Conservation (phyloP, 2,329 filamentous ascomycete genomes). For the Cordyceps cicadae region DNA sequence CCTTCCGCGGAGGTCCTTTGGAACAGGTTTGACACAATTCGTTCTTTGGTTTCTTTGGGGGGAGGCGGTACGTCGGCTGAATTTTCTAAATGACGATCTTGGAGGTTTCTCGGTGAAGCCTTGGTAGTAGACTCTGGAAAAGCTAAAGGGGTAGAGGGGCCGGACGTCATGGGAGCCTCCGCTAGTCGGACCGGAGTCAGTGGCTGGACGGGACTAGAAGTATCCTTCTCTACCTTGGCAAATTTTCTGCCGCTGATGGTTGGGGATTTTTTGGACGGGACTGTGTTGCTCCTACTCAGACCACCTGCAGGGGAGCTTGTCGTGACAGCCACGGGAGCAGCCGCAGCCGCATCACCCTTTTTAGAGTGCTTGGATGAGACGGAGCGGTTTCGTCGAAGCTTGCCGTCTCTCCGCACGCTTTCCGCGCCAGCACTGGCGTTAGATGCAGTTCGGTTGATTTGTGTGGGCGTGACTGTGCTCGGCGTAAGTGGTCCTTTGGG, state of each 20-base stretch:
- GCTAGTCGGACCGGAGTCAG: slow-evolving; percentile 25
- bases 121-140: background rate
- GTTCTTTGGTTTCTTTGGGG: slow-evolving; percentile 48
- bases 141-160: background rate
- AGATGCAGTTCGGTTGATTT: slow-evolving; percentile 68
- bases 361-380: slow-evolving; percentile 83
- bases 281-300: slow-evolving; percentile 69
- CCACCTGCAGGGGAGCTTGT: slow-evolving; percentile 45
- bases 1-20: slow-evolving; percentile 55
- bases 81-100: slow-evolving; percentile 38
- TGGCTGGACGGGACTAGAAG: slow-evolving; percentile 29
- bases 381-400: slow-evolving; percentile 79
- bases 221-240: slow-evolving; percentile 31
- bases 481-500: slow-evolving; percentile 38
- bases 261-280: slow-evolving; percentile 84
- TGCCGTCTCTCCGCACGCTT: slow-evolving; percentile 72
- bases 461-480: slow-evolving; percentile 36
- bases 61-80: slow-evolving; percentile 36
- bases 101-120: slow-evolving; percentile 34
- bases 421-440: slow-evolving; percentile 84
- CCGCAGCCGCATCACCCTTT: slow-evolving; percentile 63
- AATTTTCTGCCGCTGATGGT: slow-evolving; percentile 61
- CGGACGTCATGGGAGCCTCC: slow-evolving; percentile 15
- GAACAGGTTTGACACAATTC: slow-evolving; percentile 62
- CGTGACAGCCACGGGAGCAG: slow-evolving; percentile 51